Evolutionary conservation across 345 rosid species (phyloP).

Genomic region (Brassica cretica): DNA sequence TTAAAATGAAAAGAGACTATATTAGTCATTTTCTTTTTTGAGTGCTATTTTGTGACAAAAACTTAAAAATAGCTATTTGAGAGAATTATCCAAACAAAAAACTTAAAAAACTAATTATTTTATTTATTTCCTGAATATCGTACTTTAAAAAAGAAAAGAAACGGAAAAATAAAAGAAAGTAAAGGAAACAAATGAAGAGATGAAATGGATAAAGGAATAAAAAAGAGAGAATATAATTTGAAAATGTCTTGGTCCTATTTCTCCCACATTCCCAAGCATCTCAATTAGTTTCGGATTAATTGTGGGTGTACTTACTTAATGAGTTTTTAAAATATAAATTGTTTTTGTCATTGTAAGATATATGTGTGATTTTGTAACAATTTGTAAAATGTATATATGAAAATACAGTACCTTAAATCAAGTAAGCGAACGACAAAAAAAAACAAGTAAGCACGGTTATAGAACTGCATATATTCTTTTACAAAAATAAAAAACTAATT

Average conservation of each 20-base stretch:
- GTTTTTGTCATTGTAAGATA: too few relatives aligned
- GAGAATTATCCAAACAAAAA: not conserved
- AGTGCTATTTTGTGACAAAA: too few relatives aligned
- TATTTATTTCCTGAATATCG: slow-evolving; percentile 10
- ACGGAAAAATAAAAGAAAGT: not conserved
- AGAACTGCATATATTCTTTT: not conserved
- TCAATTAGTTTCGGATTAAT: not conserved
- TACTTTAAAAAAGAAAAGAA: slow-evolving; percentile 8
- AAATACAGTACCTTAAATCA: too few relatives aligned
- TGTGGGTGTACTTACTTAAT: too few relatives aligned
- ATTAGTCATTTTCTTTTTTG: too few relatives aligned
- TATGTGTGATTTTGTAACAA: too few relatives aligned
- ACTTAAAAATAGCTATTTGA: too few relatives aligned
- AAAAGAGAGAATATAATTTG: not conserved
- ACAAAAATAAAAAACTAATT: too few relatives aligned
- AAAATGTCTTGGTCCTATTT: not conserved
- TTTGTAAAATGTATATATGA: too few relatives aligned
- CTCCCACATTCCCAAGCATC: not conserved
- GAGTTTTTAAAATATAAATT: too few relatives aligned
- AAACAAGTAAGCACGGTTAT: not conserved
- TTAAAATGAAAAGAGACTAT: too few relatives aligned
- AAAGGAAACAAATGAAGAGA: slow-evolving; percentile 1
- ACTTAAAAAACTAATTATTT: not conserved
- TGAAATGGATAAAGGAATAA: not conserved
- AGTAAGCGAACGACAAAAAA: too few relatives aligned